Base-by-base conservation (phyloP, 805 yeast genomes). In the Candida ficus region DNA sequence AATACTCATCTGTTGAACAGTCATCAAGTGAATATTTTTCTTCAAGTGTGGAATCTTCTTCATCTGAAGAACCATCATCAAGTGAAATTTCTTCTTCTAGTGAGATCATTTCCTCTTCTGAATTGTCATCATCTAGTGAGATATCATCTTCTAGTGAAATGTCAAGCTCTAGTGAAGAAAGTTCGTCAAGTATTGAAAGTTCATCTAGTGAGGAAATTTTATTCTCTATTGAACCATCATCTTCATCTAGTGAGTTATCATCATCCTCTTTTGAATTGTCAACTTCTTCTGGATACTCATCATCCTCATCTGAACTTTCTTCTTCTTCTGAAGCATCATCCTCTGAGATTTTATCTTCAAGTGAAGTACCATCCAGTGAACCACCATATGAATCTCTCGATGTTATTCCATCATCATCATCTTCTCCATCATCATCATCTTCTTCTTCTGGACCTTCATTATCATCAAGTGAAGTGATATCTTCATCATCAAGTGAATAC, bases 211-310 rank as follows among this genome's bases (percentile, higher is more conserved):
- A n/a, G n/a, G n/a, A n/a, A n/a, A n/a, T n/a, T n/a, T n/a, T n/a
- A n/a, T n/a, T n/a, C n/a, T n/a, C n/a, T n/a, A n/a, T n/a, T 9
- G 22, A 17, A 9, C 13, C 31, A 5, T 25, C 42, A 20, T 28
- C 29, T 20, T 33, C 38, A 6, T n/a, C 40, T 17, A 29, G 38
- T 19, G 33, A 20, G 18, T n/a, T 7, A 11, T 17, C 36, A 18
- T 26, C 42, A n/a, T 25, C 44, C 8, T 14, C 19, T 16, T 22
- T 32, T 25, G 29, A 21, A 17, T 4, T 35, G 4, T 26, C 43
- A n/a, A 26, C 38, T 18, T 22, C 39, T 7, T 28, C 45, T 23
- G 43, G 29, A 21, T 18, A 18, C 14, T 26, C 31, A 10, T n/a
- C n/a, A 10, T 38, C 37, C 5, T 22, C 37, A 35, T 32, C 40